Conservation (phyloP, 306 rosid species). For the Betula pendula region DNA sequence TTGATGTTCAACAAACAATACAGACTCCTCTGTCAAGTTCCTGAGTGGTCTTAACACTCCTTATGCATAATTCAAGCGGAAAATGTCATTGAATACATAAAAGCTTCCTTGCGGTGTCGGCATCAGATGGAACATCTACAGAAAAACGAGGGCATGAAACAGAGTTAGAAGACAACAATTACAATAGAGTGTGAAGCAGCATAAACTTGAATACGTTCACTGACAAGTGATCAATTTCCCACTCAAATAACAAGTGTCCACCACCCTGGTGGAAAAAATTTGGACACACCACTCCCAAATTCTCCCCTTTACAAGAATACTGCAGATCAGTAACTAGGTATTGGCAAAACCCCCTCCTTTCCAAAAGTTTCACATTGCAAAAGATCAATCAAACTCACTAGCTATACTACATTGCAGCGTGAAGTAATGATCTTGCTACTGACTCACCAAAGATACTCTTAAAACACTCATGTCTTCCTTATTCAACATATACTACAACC, state of each 20-base stretch:
- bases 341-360: not conserved
- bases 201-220: not conserved
- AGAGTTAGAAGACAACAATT: not conserved
- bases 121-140: conserved; percentile 61
- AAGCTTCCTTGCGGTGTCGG: conserved; percentile 54
- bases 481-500: not conserved
- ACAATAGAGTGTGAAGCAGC: not conserved
- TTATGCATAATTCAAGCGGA: conserved; percentile 59
- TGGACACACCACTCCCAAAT: not conserved
- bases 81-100: conserved; percentile 53
- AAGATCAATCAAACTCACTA: not conserved
- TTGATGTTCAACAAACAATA: not conserved
- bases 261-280: not conserved
- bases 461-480: not conserved
- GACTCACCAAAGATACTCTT: not conserved
- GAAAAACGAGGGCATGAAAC: not conserved
- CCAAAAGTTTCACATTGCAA: not conserved
- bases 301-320: not conserved
- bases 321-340: not conserved
- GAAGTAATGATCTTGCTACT: not conserved
- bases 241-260: not conserved
- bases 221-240: not conserved
- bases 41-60: not conserved
- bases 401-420: not conserved
- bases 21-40: not conserved